Evolutionary conservation across 1,284 basidiomycete genomes (phyloP).

Genomic region (Butyriboletus appendiculatus): DNA sequence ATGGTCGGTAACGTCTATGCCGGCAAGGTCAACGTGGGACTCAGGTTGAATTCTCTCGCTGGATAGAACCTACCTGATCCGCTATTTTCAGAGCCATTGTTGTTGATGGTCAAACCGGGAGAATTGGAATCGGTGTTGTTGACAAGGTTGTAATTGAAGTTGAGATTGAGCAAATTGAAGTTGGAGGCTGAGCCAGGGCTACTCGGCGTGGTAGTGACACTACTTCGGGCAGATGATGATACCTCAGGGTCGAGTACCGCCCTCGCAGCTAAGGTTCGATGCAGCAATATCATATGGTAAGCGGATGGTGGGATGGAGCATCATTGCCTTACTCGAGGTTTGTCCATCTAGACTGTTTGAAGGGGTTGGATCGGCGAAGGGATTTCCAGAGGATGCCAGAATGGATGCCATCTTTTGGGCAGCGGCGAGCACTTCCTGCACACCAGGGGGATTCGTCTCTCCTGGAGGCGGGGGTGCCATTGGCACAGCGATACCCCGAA

Average conservation of each 20-base stretch:
- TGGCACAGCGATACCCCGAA: not conserved
- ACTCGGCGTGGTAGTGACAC: not conserved
- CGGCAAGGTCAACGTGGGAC: not conserved
- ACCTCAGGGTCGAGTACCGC: not conserved
- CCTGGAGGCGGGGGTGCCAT: not conserved
- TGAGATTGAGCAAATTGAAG: constrained; percentile 4
- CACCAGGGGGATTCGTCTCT: not conserved
- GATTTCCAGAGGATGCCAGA: not conserved
- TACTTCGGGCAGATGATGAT: not conserved
- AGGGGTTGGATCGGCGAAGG: not conserved
- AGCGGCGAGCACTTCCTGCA: not conserved
- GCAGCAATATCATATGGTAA: not conserved
- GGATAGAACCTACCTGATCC: constrained; percentile 11
- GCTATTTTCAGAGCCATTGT: constrained; percentile 1
- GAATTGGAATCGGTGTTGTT: not conserved
- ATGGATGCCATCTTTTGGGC: not conserved
- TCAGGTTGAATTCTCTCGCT: not conserved
- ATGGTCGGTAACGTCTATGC: not conserved
- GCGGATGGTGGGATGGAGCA: not conserved
- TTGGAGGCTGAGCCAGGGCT: constrained; percentile 5
- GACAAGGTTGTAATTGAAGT: constrained; percentile 4
- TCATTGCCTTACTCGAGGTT: not conserved
- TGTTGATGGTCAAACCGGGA: constrained; percentile 13
- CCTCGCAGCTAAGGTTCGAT: not conserved
- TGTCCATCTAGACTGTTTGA: not conserved